Evolutionary conservation across 768 basidiomycete genomes (phyloP), one percentile per base, ranked within the genome.

Genomic region (Saitozyma sp.): DNA sequence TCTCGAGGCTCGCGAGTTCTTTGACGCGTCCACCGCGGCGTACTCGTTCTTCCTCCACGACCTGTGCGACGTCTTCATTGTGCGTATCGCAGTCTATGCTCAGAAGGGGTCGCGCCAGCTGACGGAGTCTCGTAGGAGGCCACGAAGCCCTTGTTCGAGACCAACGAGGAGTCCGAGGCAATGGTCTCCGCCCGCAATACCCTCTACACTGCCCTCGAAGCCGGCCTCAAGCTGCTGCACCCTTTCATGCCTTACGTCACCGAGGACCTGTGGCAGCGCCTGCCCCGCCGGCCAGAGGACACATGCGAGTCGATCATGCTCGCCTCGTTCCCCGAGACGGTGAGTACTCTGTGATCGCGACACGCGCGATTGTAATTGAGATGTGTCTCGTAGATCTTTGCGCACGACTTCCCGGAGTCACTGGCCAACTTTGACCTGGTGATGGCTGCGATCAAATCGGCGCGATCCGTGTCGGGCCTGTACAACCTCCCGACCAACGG

Each of bases 221-320:
- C 88, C 63, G 96, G 94, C 9, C 83, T 99, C 57, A 87, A 89
- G 17, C 83, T 99, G 2, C 83, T 98, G 0, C 96, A 98, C 79
- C 96, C 96, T 0, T 93, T 98, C 82, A 99, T 98, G 96, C 96
- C 96, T 0, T 99, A 90, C 79, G 91, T 99, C 40, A 97, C 96
- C 5, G 96, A 99, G 81, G 96, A 98, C 79, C 82, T 99, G 10
- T 99, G 96, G 96, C 96, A 99, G 78, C 86, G 96, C 38, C 83
- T 99, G 2, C 93, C 94, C 0, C 84, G 94, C 16, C 83, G 93
- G 63, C 86, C 88, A 1, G 88, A 88, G 46, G 93, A 97, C 76
- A 67, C 84, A 9, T 90, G 89, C 9, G 86, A 87, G 8, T 92
- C 92, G 0, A 92, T 99, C 78, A 94, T 94, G 91, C 80, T 98